Conservation (phyloP, 2,329 filamentous ascomycete species). For the Geosmithia flava region DNA sequence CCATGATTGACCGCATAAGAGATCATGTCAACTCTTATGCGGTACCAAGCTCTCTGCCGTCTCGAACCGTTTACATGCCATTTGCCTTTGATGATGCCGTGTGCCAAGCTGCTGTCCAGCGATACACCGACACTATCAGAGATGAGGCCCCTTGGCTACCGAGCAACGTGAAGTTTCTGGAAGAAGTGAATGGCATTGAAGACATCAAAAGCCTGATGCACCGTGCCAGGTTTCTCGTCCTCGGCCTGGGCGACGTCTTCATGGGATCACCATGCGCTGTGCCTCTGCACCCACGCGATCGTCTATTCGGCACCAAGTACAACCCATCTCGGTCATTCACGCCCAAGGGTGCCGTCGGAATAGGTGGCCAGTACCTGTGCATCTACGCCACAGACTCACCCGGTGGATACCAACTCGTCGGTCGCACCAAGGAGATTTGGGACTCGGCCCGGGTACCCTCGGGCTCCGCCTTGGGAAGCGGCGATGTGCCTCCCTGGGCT, state of each 20-base stretch:
- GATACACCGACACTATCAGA: constrained; percentile 50
- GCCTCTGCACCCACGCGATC: constrained; percentile 19
- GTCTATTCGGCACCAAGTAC: constrained; percentile 23
- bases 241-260: constrained; percentile 26
- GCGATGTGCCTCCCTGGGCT: constrained; percentile 9
- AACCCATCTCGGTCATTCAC: constrained; percentile 23
- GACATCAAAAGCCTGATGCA: constrained; percentile 12
- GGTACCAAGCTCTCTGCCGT: constrained; percentile 10
- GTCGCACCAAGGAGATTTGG: constrained; percentile 21
- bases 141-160: constrained; percentile 50
- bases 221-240: constrained; percentile 20
- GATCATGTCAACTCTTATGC: constrained; percentile 12
- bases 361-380: constrained; percentile 23
- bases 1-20: constrained; percentile 9
- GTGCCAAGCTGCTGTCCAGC: constrained; percentile 37
- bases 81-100: constrained; percentile 24
- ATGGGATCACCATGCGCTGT: constrained; percentile 22
- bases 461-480: neutral
- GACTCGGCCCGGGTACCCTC: constrained; percentile 5
- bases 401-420: constrained; percentile 23
- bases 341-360: constrained; percentile 19
- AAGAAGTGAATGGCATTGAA: constrained; percentile 18
- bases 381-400: constrained; percentile 24
- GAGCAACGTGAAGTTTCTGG: constrained; percentile 44
- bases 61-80: constrained; percentile 19